phyloP scores from a whole-genome alignment of 495 filamentous ascomycete species.

The Filosporella fistucella region DNA sequence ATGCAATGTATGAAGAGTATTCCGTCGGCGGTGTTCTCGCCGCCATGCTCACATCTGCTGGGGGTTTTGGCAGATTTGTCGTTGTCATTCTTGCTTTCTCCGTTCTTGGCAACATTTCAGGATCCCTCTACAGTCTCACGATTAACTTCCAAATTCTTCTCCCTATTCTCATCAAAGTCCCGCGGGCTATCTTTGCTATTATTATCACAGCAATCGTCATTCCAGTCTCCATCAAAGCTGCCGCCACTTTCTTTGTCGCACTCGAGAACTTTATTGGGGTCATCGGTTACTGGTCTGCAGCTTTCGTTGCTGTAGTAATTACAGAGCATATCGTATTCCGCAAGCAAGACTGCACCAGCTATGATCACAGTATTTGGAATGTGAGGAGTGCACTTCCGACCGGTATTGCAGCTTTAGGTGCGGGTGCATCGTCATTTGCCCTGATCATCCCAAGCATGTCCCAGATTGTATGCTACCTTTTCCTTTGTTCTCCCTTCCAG shows the following conservation, averaged over 20 bases:
- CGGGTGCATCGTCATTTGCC: conserved; percentile 39
- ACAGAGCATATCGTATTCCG: conserved; percentile 57
- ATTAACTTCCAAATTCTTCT: conserved; percentile 46
- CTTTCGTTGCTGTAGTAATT: conserved; percentile 50
- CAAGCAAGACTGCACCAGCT: conserved; percentile 34
- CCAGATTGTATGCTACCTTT: no score
- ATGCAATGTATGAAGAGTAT: conserved; percentile 37
- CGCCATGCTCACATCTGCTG: conserved; percentile 45
- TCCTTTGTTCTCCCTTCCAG: no score
- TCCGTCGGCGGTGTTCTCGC: conserved; percentile 50
- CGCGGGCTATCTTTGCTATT: conserved; percentile 38
- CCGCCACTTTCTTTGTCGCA: conserved; percentile 33
- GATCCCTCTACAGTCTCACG: conserved; percentile 44
- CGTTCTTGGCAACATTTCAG: conserved; percentile 46
- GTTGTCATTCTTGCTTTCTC: conserved; percentile 48
- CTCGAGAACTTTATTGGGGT: conserved; percentile 52
- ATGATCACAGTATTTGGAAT: conserved; percentile 46
- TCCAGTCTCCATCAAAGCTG: conserved; percentile 32
- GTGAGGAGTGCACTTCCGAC: conserved; percentile 35
- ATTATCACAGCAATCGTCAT: conserved; percentile 33
- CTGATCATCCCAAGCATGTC: conserved; percentile 50
- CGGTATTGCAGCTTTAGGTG: conserved; percentile 45
- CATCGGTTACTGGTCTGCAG: conserved; percentile 53
- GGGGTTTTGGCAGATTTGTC: conserved; percentile 53
- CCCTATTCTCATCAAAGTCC: conserved; percentile 20